Conservation (phyloP, 2,329 filamentous ascomycete species). For the Davidsoniella australis region DNA sequence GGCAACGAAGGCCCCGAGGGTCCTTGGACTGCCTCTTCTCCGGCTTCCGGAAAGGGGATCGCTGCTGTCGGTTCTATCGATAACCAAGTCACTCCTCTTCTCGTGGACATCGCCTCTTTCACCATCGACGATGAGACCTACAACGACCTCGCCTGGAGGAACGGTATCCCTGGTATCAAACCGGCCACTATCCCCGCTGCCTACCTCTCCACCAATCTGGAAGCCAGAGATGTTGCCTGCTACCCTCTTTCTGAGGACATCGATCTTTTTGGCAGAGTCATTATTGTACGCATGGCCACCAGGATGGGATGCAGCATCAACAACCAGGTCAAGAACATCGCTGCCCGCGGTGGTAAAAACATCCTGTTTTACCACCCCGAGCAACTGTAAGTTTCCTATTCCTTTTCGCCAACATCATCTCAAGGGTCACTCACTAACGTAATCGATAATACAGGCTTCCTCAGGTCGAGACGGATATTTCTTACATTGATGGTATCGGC, state of each 20-base stretch:
- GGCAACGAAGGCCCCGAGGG: constrained; percentile 17
- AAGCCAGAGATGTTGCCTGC: neutral
- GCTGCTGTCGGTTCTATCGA: constrained; percentile 30
- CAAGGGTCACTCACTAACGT: no score
- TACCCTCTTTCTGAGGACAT: neutral
- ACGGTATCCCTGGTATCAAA: neutral
- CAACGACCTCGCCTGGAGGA: neutral
- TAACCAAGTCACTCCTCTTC: constrained; percentile 25
- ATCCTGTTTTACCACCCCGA: neutral
- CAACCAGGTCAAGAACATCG: neutral
- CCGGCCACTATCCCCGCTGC: neutral
- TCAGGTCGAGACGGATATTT: neutral
- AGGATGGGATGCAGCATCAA: neutral
- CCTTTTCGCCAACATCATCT: no score
- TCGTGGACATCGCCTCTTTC: constrained; percentile 27
- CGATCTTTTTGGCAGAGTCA: neutral
- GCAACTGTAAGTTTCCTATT: neutral
- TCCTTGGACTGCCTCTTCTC: constrained; percentile 15
- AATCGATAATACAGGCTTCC: no score
- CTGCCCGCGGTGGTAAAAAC: neutral
- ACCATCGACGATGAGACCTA: constrained; percentile 18
- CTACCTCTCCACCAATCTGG: neutral
- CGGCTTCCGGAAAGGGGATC: constrained; percentile 15
- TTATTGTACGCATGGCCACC: neutral
- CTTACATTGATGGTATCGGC: constrained; percentile 5